Percentiles rank a stretch among this genome's conserved stretches.
These are phyloP conservation scores for Aspergillus pseudoterreus DNA, from an alignment of 2,329 filamentous ascomycete species.

Conservation along the genomic window DNA sequence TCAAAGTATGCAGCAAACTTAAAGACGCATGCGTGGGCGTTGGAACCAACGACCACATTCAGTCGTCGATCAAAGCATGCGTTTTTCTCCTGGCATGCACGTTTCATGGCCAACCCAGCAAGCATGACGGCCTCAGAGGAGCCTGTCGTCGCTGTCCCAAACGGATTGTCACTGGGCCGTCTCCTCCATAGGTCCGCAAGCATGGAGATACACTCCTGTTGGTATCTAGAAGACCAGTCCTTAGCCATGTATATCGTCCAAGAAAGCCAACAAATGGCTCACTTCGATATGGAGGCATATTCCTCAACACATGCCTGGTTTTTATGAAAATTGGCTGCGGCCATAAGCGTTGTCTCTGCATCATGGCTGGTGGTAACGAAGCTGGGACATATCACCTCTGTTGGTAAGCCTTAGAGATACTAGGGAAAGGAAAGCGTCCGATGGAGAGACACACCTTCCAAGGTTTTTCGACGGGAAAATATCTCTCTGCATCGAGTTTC, in stretches of 20 bases:
- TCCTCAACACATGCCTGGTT: conserved; percentile 8
- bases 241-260: too few relatives aligned
- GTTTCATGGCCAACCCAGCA: conserved; percentile 8
- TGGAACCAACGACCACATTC: conserved; percentile 7
- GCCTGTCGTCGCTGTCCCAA: not conserved
- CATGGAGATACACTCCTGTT: not conserved
- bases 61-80: not conserved
- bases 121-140: conserved; percentile 7
- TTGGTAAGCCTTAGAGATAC: not conserved
- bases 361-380: not conserved
- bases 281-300: conserved; percentile 6
- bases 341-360: not conserved
- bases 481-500: not conserved
- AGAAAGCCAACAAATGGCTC: not conserved
- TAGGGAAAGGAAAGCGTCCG: not conserved
- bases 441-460: not conserved
- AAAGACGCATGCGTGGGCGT: conserved; percentile 7
- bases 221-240: not conserved
- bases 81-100: not conserved
- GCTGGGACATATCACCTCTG: not conserved
- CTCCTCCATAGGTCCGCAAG: not conserved
- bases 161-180: not conserved
- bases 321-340: not conserved
- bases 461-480: not conserved
- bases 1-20: conserved; percentile 9